Base-by-base conservation (phyloP, 2,329 filamentous ascomycete genomes). In the Xylariaceae sp. region DNA sequence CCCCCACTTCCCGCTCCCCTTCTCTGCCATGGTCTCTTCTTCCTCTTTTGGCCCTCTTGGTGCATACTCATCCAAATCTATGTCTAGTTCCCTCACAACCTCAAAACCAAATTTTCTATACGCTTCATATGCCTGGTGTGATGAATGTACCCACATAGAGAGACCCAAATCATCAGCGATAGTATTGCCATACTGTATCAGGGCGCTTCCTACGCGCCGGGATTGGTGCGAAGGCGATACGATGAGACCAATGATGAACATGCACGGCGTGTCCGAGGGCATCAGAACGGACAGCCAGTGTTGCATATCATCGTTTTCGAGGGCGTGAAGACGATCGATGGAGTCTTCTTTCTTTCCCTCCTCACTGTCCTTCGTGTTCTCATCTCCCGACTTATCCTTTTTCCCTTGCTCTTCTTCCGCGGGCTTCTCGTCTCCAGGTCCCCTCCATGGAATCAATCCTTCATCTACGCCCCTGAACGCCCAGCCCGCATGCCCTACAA, bases 61-160 rank as follows among this genome's bases (percentile, higher is more conserved):
- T 6, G 59, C 57, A 50, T 61, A 61, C 6, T 59, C 51, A 20
- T 61, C 59, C 2, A 61, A 23, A 18, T 61, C 51, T 27, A 61
- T 56, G n/a, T 51, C 40, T 10, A 60, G 32, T 20, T 61, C 51
- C 15, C 46, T 54, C 26, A 42, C 41, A 2, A 50, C 35, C 29
- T 56, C 48, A 6, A 61, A 60, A 1, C 59, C 57, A 15, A 21
- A 49, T 27, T 60, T 61, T 15, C 16, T 54, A 21, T 60, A 61
- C 7, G 53, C 51, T 23, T 50, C 46, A 37, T 58, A 60, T 13
- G 57, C 59, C 32, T 56, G 57, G 24, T 61, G 59, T 16, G 59
- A 61, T 9, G 59, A 61, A 21, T 60, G 59, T 21, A 56, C 57
- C 57, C 57, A 61, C 21, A 53, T 46, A 1, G 51, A 18, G 16